Evolutionary conservation across 129 eudicot genomes (phyloP), one percentile per base, ranked within the genome.

Genomic region (Deinandra increscens): DNA sequence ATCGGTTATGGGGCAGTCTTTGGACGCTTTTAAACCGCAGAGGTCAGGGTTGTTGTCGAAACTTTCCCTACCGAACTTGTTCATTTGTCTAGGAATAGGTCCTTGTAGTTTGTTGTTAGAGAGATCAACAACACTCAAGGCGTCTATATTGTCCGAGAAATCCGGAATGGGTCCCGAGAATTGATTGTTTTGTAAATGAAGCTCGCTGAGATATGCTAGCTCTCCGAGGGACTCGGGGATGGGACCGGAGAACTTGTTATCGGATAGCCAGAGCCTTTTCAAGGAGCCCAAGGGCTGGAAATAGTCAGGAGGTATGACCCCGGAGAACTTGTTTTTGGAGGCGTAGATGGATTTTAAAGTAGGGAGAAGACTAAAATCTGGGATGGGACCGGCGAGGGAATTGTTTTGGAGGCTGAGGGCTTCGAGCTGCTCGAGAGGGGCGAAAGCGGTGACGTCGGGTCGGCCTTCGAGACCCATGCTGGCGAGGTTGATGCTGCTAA

Each of bases 21-120:
- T 80, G 7, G 79, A 69, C 10, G 83, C 45, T 15, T 60, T 43
- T n/a, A 60, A 5, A 11, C 92, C 87, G 45, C 96, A 89, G 0
- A 86, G 43, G 6, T 67, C 82, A 0, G 78, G 64, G 62, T 89
- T 86, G 17, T 82, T 84, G 12, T 72, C 66, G 10, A 86, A 89
- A 3, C 87, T 18, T 29, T 43, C 10, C 18, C 68, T 76, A 4
- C 72, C 81, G 19, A 83, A 85, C 58, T 64, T 76, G 31, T 79
- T 60, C 83, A 88, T 50, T 41, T 31, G 31, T 9, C 43, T 61
- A 3, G 96, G 96, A 38, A 89, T 81, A 58, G 75, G 76, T 12
- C 96, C 91, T 41, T 85, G 77, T 42, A 88, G 66, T 37, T 72
- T 74, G 68, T 88, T 85, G 42, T 75, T 20, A 1, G 92, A 81